Conservation (phyloP, 2,329 filamentous ascomycete genomes). For the Neofusicoccum kwambonambiense region DNA sequence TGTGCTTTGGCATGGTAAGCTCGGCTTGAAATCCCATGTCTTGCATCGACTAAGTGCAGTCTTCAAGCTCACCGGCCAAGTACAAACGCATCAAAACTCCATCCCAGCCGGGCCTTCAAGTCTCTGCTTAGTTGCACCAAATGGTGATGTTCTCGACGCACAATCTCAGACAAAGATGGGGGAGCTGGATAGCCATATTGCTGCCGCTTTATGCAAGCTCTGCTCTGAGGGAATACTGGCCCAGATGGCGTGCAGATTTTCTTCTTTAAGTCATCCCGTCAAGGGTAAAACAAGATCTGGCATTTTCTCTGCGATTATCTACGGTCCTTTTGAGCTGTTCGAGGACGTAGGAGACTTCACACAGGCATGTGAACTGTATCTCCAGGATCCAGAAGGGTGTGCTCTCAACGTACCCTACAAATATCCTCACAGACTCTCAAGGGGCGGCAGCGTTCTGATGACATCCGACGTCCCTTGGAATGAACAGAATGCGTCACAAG, state of each 20-base stretch:
- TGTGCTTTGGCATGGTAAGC: slow-evolving; percentile 26
- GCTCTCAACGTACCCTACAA: slow-evolving; percentile 25
- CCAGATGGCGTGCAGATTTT: too few species aligned
- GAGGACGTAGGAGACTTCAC: slow-evolving; percentile 28
- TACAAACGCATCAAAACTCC: too few species aligned
- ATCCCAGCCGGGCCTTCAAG: too few species aligned
- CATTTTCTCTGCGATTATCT: slow-evolving; percentile 19
- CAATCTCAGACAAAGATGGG: too few species aligned
- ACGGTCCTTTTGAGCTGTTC: slow-evolving; percentile 19
- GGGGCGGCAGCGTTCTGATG: slow-evolving; percentile 9
- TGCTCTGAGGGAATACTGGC: too few species aligned
- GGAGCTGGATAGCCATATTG: too few species aligned
- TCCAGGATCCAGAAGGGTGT: slow-evolving; percentile 25
- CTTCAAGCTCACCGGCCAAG: too few species aligned
- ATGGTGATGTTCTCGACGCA: too few species aligned
- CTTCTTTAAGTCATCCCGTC: too few species aligned
- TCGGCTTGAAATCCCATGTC: neutral
- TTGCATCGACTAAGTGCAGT: neutral
- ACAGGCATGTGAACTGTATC: slow-evolving; percentile 24
- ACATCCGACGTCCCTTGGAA: neutral
- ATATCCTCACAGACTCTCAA: slow-evolving; percentile 29
- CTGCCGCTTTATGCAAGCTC: too few species aligned
- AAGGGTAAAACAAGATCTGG: too few species aligned
- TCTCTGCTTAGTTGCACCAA: too few species aligned
- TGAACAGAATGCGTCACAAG: neutral